Evolutionary conservation across 306 rosid species (phyloP), one percentile per base, ranked within the genome.

Genomic region (Gleditsia sinensis): DNA sequence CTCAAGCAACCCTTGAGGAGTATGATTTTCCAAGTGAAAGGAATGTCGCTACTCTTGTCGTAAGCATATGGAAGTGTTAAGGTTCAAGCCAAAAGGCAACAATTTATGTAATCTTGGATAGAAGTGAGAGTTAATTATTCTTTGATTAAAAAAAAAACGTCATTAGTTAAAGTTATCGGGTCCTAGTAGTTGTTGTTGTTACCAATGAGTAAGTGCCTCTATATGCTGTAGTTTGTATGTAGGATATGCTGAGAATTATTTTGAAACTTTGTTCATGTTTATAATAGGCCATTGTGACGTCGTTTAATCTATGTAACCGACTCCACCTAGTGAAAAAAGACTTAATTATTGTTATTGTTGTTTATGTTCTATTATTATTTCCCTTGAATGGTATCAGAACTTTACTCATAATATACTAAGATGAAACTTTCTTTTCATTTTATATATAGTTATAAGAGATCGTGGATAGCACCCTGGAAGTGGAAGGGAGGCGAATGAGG

Each of bases 401-500:
- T 37, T 62, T 12, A 7, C 28, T 9, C 45, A 9, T 36, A 62
- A 19, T 21, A 5, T 20, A 2, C 2, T 62, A 62, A 37, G 20
- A 36, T 37, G 49, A 62, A 37, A 19, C 32, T 62, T 37, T 11
- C 3, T 60, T 33, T 10, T 11, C 49, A 11, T 62, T 62, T 36
- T 61, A 61, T 17, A 9, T 28, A 9, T 34, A n/a, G 67, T 17
- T n/a, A 1, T 36, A 48, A 48, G 67, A 40, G 39, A 61, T 10
- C 10, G 45, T 36, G 17, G 17, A 16, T 36, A 21, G 20, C 19
- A 4, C 50, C 32, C 70, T 75, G 81, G 76, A 82, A 53, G 66
- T 43, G 55, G 86, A 77, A 67, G 33, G 63, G 4, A 67, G 76
- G 59, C 71, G 74, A 67, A 51, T 82, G 13, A 82, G 86, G 39